These are phyloP conservation scores for Triadica sebifera DNA, from an alignment of 345 rosid species.

Conservation along the genomic window DNA sequence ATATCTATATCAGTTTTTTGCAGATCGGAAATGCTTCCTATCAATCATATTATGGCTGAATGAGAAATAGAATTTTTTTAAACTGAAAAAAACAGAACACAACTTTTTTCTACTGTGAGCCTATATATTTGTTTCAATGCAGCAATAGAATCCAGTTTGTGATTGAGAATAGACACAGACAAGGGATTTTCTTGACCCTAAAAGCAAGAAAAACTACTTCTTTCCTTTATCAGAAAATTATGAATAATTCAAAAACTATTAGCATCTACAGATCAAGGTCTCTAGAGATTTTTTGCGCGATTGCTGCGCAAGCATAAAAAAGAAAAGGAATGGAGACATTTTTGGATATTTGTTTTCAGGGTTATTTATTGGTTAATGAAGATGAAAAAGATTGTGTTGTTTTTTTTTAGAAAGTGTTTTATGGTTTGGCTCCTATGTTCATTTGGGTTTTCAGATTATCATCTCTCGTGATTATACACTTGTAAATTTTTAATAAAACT, in stretches of 20 bases:
- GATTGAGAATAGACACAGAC: background rate
- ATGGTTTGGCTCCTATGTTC: background rate
- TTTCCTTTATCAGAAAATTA: background rate
- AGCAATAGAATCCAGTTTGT: background rate
- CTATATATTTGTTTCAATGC: background rate
- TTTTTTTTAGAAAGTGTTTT: background rate
- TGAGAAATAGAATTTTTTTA: background rate
- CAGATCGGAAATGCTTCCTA: background rate
- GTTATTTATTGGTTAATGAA: background rate
- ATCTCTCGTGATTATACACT: background rate
- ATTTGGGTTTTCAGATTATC: background rate
- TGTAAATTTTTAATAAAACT: background rate
- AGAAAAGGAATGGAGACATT: background rate
- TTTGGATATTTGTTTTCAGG: background rate
- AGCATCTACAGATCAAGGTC: background rate
- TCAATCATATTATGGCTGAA: background rate
- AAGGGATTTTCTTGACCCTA: background rate
- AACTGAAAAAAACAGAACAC: background rate
- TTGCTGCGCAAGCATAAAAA: background rate
- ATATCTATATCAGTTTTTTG: background rate
- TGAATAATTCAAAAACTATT: background rate
- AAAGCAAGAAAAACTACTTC: background rate
- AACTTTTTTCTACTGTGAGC: background rate
- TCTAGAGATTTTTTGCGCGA: background rate
- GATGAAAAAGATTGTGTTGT: background rate